These are phyloP conservation scores for Plasmodium vinckei DNA, from an alignment of 169 alveolate species.

Conservation along the genomic window DNA sequence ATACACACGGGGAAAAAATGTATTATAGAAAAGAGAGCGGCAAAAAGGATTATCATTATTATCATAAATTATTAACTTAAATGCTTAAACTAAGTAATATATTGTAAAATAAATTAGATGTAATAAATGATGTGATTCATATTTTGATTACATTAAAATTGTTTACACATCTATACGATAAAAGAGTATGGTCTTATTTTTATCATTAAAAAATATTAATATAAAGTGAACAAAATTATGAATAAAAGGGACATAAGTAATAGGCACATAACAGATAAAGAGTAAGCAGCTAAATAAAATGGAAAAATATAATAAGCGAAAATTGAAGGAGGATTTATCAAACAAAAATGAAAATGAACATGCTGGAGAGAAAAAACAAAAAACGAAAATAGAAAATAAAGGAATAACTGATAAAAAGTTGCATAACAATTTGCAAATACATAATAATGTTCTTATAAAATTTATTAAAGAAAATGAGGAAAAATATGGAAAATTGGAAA, in stretches of 20 bases:
- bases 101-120: too few relatives aligned
- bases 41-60: too few relatives aligned
- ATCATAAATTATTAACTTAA: too few relatives aligned
- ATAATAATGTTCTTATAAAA: slow-evolving; percentile 45
- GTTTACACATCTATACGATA: too few relatives aligned
- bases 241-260: slow-evolving; percentile 9
- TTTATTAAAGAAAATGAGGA: slow-evolving; percentile 41
- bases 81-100: too few relatives aligned
- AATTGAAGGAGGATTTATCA: slow-evolving; percentile 16
- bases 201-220: too few relatives aligned
- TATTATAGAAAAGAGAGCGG: too few relatives aligned
- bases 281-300: neutral
- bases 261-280: neutral
- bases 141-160: too few relatives aligned
- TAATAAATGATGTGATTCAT: too few relatives aligned
- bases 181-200: too few relatives aligned
- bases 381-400: slow-evolving; percentile 46
- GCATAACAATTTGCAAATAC: slow-evolving; percentile 30
- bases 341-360: slow-evolving; percentile 32
- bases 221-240: neutral
- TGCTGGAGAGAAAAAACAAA: slow-evolving; percentile 38
- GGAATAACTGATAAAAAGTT: slow-evolving; percentile 12
- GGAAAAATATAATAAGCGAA: slow-evolving; percentile 40
- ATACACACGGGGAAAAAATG: too few relatives aligned
- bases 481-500: slow-evolving; percentile 38